phyloP scores from a whole-genome alignment of 495 filamentous ascomycete genomes.

The Venustampulla echinocandica region DNA sequence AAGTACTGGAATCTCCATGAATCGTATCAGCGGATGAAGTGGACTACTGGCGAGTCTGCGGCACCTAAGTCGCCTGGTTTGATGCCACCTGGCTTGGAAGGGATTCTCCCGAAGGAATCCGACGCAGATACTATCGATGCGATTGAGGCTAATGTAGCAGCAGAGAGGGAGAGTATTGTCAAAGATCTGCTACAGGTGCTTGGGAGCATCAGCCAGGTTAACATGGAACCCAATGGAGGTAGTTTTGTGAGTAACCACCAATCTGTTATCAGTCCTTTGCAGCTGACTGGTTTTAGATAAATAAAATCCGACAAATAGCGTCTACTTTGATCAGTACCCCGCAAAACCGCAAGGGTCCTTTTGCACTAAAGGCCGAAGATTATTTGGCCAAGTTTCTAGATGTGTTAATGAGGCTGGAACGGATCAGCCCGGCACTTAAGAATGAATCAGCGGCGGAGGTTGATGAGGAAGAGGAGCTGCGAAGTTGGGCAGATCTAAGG shows the following conservation, averaged over 20 bases:
- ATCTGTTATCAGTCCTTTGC: constrained; percentile 20
- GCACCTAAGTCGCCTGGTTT: constrained; percentile 10
- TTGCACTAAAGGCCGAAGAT: constrained; percentile 51
- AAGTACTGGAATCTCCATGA: constrained; percentile 47
- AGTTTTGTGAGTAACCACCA: constrained; percentile 38
- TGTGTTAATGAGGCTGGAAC: constrained; percentile 62
- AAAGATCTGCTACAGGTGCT: constrained; percentile 63
- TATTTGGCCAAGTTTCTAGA: constrained; percentile 60
- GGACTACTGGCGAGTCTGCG: constrained; percentile 32
- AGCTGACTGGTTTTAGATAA: constrained; percentile 30
- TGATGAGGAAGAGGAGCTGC: constrained; percentile 64
- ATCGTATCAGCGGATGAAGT: constrained; percentile 68
- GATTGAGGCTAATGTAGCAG: constrained; percentile 47
- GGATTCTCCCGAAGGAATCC: constrained; percentile 3
- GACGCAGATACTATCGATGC: constrained; percentile 30
- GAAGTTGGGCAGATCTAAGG: constrained; percentile 64
- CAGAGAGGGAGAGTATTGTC: constrained; percentile 67
- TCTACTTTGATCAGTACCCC: constrained; percentile 61
- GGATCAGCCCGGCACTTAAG: constrained; percentile 39
- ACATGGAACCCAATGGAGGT: constrained; percentile 73
- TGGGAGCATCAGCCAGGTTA: constrained; percentile 61
- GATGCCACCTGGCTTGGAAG: constrained; percentile 20
- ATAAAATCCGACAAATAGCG: constrained; percentile 68
- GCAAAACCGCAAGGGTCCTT: constrained; percentile 44
- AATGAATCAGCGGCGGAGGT: constrained; percentile 25